Conservation (phyloP, 768 basidiomycete genomes). For the Mycena rebaudengoi region DNA sequence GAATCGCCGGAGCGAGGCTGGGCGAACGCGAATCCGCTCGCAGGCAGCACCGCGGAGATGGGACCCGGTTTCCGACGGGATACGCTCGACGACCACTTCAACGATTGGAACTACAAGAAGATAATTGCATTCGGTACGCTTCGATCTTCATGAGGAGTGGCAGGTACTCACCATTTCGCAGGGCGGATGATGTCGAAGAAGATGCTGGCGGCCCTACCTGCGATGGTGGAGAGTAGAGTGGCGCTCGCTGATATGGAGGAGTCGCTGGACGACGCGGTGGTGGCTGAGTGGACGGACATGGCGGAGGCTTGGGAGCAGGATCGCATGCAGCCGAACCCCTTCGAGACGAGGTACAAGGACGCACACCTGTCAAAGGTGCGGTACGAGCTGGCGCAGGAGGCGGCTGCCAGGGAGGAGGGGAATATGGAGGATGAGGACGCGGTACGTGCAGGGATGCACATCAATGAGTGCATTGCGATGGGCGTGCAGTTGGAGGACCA, state of each 20-base stretch:
- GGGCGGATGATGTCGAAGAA: not conserved
- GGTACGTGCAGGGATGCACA: conserved; percentile 5
- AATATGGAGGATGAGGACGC: not conserved
- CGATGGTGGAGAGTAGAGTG: not conserved
- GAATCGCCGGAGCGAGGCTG: conserved; percentile 44
- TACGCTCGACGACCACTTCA: not conserved
- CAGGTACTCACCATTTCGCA: too few species aligned
- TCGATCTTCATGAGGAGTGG: too few species aligned
- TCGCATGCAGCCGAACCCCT: conserved; percentile 7
- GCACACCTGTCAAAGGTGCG: conserved; percentile 17
- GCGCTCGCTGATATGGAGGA: not conserved
- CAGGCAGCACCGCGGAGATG: conserved; percentile 48
- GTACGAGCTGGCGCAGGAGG: conserved; percentile 28
- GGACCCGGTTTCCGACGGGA: conserved; percentile 26
- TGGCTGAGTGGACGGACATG: conserved; percentile 4
- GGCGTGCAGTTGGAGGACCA: conserved; percentile 23
- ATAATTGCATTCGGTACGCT: not conserved
- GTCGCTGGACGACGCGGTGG: not conserved
- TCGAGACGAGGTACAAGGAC: conserved; percentile 8
- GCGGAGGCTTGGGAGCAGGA: conserved; percentile 17
- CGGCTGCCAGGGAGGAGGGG: not conserved
- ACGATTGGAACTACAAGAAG: too few species aligned
- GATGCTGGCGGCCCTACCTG: not conserved
- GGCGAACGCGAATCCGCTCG: conserved; percentile 36
- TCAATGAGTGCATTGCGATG: conserved; percentile 8